Percentiles rank a stretch among this genome's conserved stretches.
These are phyloP conservation scores for Pelargonium nanum DNA, from an alignment of 345 rosid species.

Conservation along the genomic window DNA sequence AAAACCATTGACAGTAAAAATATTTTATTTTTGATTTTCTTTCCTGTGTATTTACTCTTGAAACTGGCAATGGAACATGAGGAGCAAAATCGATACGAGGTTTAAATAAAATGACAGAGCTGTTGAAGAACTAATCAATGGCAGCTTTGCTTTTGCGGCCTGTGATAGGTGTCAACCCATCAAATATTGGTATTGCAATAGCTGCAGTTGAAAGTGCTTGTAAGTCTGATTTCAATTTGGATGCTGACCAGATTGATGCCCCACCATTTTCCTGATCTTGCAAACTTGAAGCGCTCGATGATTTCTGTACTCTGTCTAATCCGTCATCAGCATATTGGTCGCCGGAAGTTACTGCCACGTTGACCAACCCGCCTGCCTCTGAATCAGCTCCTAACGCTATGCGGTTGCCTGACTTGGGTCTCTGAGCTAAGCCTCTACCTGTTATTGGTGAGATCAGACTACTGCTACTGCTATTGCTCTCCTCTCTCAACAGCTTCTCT, in stretches of 20 bases:
- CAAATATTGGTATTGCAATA: constrained; percentile 55
- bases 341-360: constrained; percentile 27
- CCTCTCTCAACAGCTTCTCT: constrained; percentile 43
- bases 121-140: constrained; percentile 37
- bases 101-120: not conserved
- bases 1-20: no score
- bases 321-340: constrained; percentile 29
- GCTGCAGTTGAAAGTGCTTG: constrained; percentile 46
- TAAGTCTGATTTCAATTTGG: constrained; percentile 40
- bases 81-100: not conserved
- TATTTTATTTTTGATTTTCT: no score
- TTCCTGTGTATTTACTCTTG: no score
- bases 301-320: constrained; percentile 30
- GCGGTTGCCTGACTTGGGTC: constrained; percentile 47
- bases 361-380: constrained; percentile 30
- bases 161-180: constrained; percentile 66
- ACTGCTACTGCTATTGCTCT: constrained; percentile 30
- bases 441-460: constrained; percentile 23
- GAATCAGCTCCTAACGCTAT: constrained; percentile 23
- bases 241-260: constrained; percentile 31
- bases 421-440: constrained; percentile 43
- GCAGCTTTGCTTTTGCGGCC: constrained; percentile 69
- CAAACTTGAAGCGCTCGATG: constrained; percentile 48
- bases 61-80: no score
- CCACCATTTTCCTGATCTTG: constrained; percentile 30